phyloP scores from a whole-genome alignment of 768 basidiomycete genomes.

The Cyclocybe aegerita region DNA sequence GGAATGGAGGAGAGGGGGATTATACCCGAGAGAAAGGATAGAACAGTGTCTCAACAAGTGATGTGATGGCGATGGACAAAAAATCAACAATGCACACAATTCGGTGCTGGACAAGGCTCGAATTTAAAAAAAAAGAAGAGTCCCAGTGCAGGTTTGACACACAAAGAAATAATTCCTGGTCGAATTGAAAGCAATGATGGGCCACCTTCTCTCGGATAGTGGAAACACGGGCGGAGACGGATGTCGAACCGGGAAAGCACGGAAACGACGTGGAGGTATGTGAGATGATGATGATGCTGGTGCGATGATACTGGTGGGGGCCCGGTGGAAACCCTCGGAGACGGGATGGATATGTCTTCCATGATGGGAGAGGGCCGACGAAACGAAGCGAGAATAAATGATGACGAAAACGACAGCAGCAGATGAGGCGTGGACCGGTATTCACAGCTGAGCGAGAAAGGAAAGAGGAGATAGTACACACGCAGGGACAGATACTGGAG shows the following conservation, averaged over 20 bases:
- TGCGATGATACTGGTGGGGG: constrained; percentile 1
- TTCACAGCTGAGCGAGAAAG: constrained; percentile 16
- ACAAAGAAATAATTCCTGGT: constrained; percentile 11
- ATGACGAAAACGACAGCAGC: constrained; percentile 22
- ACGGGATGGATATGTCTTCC: constrained; percentile 70
- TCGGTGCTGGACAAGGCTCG: constrained; percentile 15
- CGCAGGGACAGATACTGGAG: constrained; percentile 11
- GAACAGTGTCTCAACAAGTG: constrained; percentile 16
- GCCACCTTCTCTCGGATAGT: constrained; percentile 6
- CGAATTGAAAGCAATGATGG: constrained; percentile 1
- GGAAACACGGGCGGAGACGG: constrained; percentile 4
- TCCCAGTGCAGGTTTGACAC: constrained; percentile 15
- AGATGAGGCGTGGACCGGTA: constrained; percentile 16
- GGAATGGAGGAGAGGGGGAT: constrained; percentile 1
- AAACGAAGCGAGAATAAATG: constrained; percentile 16
- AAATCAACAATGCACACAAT: constrained; percentile 14
- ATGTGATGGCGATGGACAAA: constrained; percentile 6
- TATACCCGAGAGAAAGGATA: constrained; percentile 5
- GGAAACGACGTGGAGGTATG: constrained; percentile 14
- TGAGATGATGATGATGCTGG: constrained; percentile 8
- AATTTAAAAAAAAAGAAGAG: constrained; percentile 18
- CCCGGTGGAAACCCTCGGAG: constrained; percentile 34
- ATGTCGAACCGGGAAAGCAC: constrained; percentile 22
- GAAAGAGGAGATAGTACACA: constrained; percentile 24
- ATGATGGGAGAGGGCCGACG: constrained; percentile 25